These are phyloP conservation scores for Mallotus nudiflorus DNA, from an alignment of 345 rosid genomes.

Conservation along the genomic window DNA sequence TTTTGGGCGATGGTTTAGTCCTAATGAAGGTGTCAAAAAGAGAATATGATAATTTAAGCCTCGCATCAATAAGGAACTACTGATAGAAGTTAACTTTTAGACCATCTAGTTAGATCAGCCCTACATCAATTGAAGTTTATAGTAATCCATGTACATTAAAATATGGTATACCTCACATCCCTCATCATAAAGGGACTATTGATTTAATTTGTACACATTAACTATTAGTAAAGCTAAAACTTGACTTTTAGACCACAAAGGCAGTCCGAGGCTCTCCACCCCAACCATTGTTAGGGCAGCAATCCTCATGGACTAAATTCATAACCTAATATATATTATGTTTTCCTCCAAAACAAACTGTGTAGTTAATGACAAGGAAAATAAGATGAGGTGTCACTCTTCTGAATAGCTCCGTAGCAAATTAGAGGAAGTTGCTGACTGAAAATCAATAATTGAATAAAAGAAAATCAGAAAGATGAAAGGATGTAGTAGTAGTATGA, in stretches of 20 bases:
- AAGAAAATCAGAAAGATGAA: no score
- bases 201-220: no score
- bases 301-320: neutral
- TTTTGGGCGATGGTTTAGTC: no score
- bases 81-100: neutral
- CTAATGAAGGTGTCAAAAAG: neutral
- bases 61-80: no score
- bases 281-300: neutral
- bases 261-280: neutral
- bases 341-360: neutral
- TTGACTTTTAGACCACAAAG: neutral
- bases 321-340: constrained; percentile 2
- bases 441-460: no score
- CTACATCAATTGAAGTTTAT: no score
- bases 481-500: no score
- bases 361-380: neutral
- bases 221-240: neutral
- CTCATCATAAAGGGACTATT: no score
- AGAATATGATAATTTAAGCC: neutral
- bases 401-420: neutral
- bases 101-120: neutral
- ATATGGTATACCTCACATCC: no score
- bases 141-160: no score
- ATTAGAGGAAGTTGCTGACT: neutral
- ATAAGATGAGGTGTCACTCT: neutral